Base-by-base conservation (phyloP, 2,329 filamentous ascomycete genomes). In the Colletotrichum sp. region DNA sequence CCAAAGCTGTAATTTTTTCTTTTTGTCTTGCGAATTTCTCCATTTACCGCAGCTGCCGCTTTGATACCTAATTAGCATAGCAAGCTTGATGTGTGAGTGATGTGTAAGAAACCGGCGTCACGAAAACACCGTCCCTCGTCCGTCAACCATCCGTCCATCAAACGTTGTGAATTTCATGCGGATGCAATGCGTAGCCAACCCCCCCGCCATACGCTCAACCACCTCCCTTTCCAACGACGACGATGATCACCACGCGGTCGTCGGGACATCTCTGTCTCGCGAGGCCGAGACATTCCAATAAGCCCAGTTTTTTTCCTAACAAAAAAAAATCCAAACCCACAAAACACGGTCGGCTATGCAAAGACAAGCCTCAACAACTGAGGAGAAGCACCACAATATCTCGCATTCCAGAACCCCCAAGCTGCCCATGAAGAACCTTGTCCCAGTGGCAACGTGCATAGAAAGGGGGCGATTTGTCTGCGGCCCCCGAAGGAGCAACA, bases 301-400 rank as follows among this genome's bases (percentile, higher is more conserved):
- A 64, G 24, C 52, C 52, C 39, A 69, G 26, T 52, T 16, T 18
- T 39, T 39, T 18, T 18, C 5, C 8, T 39, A 39, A 18, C 7
- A 13, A 32, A 52, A 52, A 52, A 28, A 62, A 52, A 60, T 7
- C 13, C 39, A 30, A 70, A 18, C 57, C 68, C 68, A 70, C 55
- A 70, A 63, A 70, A 63, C 68, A 39, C 36, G 57, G 34, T 70
- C 68, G 57, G 68, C 68, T 70, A 62, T 70, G 55, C 68, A 70
- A 28, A 70, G 36, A 70, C 36, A 70, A 70, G 68, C 68, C 68
- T 70, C 68, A 70, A 70, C 68, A 70, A 52, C 68, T 36, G 68
- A 70, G 68, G 8, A 70, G 24, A 24, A 49, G 36, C 67, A 60
- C 52, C 71, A 69, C 71, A 52, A 34, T 62, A 62, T 55, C 52